phyloP scores from a whole-genome alignment of 2,329 filamentous ascomycete genomes.

The Elsinoe australis region DNA sequence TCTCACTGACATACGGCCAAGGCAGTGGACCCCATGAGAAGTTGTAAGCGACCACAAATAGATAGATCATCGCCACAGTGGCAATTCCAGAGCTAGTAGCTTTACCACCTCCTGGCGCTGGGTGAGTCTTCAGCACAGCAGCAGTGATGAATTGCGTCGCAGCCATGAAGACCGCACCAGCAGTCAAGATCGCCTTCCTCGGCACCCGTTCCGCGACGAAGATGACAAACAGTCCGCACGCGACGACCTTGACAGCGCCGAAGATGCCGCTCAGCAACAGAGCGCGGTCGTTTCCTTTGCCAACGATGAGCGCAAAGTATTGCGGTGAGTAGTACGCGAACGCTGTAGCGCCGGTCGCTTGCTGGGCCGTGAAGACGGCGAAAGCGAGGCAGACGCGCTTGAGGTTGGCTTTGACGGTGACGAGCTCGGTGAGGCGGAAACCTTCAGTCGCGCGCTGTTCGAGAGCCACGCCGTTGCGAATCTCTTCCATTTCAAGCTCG shows the following conservation, averaged over 20 bases:
- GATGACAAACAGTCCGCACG: constrained; percentile 46
- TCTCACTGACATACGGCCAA: constrained; percentile 46
- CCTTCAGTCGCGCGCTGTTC: constrained; percentile 41
- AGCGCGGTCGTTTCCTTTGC: constrained; percentile 35
- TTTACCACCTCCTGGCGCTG: constrained; percentile 23
- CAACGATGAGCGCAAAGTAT: constrained; percentile 47
- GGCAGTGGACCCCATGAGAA: constrained; percentile 47
- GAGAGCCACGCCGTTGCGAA: constrained; percentile 40
- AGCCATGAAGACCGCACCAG: constrained; percentile 31
- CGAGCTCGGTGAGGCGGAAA: constrained; percentile 38
- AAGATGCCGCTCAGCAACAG: constrained; percentile 48
- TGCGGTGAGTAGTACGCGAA: constrained; percentile 50
- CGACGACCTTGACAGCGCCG: constrained; percentile 46
- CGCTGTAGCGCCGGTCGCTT: constrained; percentile 48
- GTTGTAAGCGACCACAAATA: constrained; percentile 48
- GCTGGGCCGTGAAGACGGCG: constrained; percentile 45
- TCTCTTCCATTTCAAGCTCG: constrained; percentile 44
- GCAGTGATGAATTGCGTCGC: constrained; percentile 31
- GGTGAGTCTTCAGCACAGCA: constrained; percentile 27
- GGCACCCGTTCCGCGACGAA: constrained; percentile 46
- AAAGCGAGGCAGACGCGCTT: constrained; percentile 39
- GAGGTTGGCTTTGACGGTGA: constrained; percentile 38
- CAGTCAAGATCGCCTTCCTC: constrained; percentile 32
- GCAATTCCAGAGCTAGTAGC: constrained; percentile 38
- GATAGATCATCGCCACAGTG: constrained; percentile 48